Percentiles rank a stretch among this genome's conserved stretches.
Evolutionary conservation across 2,329 filamentous ascomycete genomes (phyloP).

Genomic region (Aspergillus japonicus): DNA sequence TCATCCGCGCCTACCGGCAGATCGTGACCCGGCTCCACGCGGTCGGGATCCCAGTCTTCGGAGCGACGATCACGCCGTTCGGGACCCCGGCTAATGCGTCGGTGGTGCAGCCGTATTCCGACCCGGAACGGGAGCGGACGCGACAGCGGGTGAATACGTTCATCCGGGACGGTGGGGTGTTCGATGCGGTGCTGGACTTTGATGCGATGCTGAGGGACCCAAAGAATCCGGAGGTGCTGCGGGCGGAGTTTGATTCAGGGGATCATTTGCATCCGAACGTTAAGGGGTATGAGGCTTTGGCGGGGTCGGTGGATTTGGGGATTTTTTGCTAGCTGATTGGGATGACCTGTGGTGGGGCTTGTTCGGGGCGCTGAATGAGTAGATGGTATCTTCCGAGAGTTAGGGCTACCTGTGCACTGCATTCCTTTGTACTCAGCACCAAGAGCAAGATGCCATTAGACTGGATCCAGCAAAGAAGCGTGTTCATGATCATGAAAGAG

Average conservation of each 20-base stretch:
- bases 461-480: no score
- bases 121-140: slow-evolving; percentile 55
- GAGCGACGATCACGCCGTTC: slow-evolving; percentile 67
- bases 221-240: slow-evolving; percentile 50
- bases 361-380: neutral
- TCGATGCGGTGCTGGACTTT: slow-evolving; percentile 64
- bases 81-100: slow-evolving; percentile 36
- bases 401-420: no score
- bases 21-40: slow-evolving; percentile 57
- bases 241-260: slow-evolving; percentile 56
- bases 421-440: no score
- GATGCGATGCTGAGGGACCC: slow-evolving; percentile 57
- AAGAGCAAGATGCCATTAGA: no score
- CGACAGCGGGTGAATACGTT: slow-evolving; percentile 60
- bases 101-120: slow-evolving; percentile 53
- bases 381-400: neutral
- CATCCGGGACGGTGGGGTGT: slow-evolving; percentile 57
- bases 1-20: slow-evolving; percentile 60
- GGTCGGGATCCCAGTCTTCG: slow-evolving; percentile 58
- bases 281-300: slow-evolving; percentile 59
- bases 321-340: slow-evolving; percentile 34
- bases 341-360: neutral
- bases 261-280: slow-evolving; percentile 66
- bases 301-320: slow-evolving; percentile 51
- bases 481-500: no score